Base-by-base conservation (phyloP, 2,329 filamentous ascomycete species). In the Fonsecaea pedrosoi region DNA sequence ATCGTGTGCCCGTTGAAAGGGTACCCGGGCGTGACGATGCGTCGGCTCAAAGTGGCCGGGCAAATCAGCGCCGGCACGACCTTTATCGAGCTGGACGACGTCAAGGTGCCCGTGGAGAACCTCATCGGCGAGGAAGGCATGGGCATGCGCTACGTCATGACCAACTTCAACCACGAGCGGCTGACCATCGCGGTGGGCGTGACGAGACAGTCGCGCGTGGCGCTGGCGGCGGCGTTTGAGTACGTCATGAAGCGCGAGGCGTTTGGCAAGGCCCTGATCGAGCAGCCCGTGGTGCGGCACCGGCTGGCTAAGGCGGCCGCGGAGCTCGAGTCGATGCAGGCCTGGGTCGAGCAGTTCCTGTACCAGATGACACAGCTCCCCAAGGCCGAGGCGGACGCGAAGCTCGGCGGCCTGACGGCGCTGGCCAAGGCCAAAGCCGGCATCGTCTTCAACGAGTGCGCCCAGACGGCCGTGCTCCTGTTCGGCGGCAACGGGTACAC, bases 141-240 rank as follows among this genome's bases (percentile, higher is more conserved):
- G 73, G 90, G 90, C 4, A 92, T 93, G 89, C 84, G 82, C 66
- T 90, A 91, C 74, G 86, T 90, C 73, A 91, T 91, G 89, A 89
- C 86, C 62, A 91, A 92, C 78, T 92, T 92, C 84, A 92, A 92
- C 79, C 90, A 92, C 76, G 90, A 93, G 77, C 85, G 90, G 0
- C 81, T 92, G 10, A 83, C 83, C 15, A 90, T 92, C 69, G 82
- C 87, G 0, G 85, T 92, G 13, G 84, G 85, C 0, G 84, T 85
- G 0, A 90, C 88, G 1, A 82, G 90, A 2, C 83, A 88, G 73
- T 83, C 89, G 0, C 82, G 85, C 8, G 87, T 90, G 1, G 88
- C 86, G 0, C 79, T 90, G 1, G 78, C 81, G 13, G 75, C 85
- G 0, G 88, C 88, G 0, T 86, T 89, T 70, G 84, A 84, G 60